phyloP scores from a whole-genome alignment of 257 asterid genomes.

The Nicotiana tabacum region DNA sequence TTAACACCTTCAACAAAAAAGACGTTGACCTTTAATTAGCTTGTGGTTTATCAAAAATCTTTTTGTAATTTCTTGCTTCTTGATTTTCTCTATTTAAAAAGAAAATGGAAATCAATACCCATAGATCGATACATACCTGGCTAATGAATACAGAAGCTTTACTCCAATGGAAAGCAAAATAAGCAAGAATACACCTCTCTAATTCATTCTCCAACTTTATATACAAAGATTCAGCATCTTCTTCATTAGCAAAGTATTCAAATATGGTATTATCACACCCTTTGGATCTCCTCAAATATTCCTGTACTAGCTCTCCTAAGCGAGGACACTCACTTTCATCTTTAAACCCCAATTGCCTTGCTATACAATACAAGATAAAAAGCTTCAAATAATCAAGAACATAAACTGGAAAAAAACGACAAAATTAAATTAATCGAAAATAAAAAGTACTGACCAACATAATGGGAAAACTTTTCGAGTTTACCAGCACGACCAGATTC shows the following conservation, averaged over 20 bases:
- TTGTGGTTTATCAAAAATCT: neutral
- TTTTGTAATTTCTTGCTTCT: neutral
- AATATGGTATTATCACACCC: slow-evolving; percentile 58
- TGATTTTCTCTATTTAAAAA: neutral
- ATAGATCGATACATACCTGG: slow-evolving; percentile 35
- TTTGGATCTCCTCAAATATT: slow-evolving; percentile 58
- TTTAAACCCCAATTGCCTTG: slow-evolving; percentile 74
- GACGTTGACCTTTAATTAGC: neutral
- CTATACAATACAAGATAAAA: slow-evolving; percentile 24
- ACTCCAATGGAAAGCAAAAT: slow-evolving; percentile 83
- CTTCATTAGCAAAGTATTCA: slow-evolving; percentile 49
- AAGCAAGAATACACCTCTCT: slow-evolving; percentile 80
- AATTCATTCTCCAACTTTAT: slow-evolving; percentile 72
- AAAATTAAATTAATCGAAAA: neutral
- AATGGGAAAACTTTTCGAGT: slow-evolving; percentile 66
- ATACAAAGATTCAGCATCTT: slow-evolving; percentile 45
- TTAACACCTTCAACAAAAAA: slow-evolving; percentile 42
- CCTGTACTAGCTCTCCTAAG: slow-evolving; percentile 47
- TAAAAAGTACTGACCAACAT: slow-evolving; percentile 44
- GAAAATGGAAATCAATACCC: too few species aligned
- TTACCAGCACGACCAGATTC: slow-evolving; percentile 51
- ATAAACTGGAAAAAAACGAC: neutral
- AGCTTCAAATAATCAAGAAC: neutral
- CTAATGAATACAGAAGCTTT: slow-evolving; percentile 52
- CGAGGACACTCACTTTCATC: slow-evolving; percentile 64